Percentiles rank a stretch among this genome's conserved stretches.
Conservation (phyloP, 2,329 filamentous ascomycete genomes). For the Pyrenochaeta sp. region DNA sequence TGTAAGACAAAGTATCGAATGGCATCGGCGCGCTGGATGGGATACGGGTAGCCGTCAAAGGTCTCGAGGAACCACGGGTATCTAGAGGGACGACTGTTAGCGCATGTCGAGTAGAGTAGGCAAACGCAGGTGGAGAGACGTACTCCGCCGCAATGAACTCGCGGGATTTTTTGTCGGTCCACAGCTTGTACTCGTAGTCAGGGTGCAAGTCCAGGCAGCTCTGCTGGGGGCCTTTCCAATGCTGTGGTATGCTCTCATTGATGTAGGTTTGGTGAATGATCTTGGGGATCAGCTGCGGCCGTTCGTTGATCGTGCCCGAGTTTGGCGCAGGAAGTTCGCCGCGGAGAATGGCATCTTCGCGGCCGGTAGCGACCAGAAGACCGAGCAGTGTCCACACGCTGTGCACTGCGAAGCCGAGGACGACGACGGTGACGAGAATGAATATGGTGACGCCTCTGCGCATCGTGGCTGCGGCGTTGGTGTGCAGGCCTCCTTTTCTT, state of each 20-base stretch:
- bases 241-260: constrained; percentile 72
- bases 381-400: constrained; percentile 75
- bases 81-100: constrained; percentile 31
- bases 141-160: constrained; percentile 74
- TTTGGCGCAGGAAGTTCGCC: constrained; percentile 72
- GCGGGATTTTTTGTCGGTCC: constrained; percentile 75
- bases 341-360: constrained; percentile 71
- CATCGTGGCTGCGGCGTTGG: constrained; percentile 56
- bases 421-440: constrained; percentile 69
- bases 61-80: constrained; percentile 81
- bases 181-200: constrained; percentile 81
- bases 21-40: constrained; percentile 79
- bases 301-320: constrained; percentile 64
- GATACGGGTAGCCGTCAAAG: constrained; percentile 76
- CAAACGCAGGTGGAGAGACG: constrained; percentile 9
- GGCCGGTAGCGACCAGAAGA: constrained; percentile 73
- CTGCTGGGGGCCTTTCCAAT: constrained; percentile 72
- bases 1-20: constrained; percentile 82
- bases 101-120: not conserved
- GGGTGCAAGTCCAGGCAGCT: constrained; percentile 73
- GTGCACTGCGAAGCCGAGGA: constrained; percentile 71
- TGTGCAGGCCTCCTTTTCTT: constrained; percentile 31
- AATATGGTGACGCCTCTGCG: constrained; percentile 69
- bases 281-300: constrained; percentile 72
- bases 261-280: constrained; percentile 82